Base-by-base conservation (phyloP, 768 basidiomycete species). In the Lentinula detonsa region DNA sequence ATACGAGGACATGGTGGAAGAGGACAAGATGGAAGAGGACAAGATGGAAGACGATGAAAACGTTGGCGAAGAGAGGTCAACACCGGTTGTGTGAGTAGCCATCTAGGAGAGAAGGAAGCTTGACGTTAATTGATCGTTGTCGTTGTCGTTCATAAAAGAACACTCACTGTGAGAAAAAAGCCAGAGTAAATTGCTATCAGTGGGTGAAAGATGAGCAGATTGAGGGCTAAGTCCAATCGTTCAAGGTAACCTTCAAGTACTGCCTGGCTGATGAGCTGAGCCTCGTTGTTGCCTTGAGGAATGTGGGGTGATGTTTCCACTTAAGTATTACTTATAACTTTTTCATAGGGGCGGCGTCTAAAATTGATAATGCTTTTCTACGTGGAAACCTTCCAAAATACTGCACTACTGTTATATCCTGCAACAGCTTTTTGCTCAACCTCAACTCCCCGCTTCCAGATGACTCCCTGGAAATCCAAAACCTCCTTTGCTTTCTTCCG, bases 361-460 rank as follows among this genome's bases (percentile, higher is more conserved):
- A 34, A 55, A 55, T 28, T 33, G 54, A 43, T 55, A 31, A 43
- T 11, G 6, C 35, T 28, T 11, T 31, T 62, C 23, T 56, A 42
- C 37, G 40, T 43, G 39, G 61, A 67, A 52, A 85, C 79, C 74
- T 78, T 84, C 90, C 91, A 91, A 67, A 91, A 92, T 1, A 91
- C 78, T 52, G 82, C 73, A 63, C 84, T 88, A 66, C 75, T 85
- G 28, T 81, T 80, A 66, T 79, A 81, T n/a, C 90, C 89, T 28
- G 82, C 81, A 8, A 82, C 78, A 15, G 81, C 83, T 51, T 74
- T 72, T 68, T 92, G 90, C 70, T 89, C 84, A 28, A 93, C 86
- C 45, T 78, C 71, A 15, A 85, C 81, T 46, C 78, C 78, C 60
- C 74, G 77, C 68, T 81, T 83, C 83, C 86, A 90, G 4, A 82